Percentiles rank a stretch among this genome's conserved stretches.
phyloP scores from a whole-genome alignment of 164 flowering plant species.

The Liquidambar formosana region DNA sequence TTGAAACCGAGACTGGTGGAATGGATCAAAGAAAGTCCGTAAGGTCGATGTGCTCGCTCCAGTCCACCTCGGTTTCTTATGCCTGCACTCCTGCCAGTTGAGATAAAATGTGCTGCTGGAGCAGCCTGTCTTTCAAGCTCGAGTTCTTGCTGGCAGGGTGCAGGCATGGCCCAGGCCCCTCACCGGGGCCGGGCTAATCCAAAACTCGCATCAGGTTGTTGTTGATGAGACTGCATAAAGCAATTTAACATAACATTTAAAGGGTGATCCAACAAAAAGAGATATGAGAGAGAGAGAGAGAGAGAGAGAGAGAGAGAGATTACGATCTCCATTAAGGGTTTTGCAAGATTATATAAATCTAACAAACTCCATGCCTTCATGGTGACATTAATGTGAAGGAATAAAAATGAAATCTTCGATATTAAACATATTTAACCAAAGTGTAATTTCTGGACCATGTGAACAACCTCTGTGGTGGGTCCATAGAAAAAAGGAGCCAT shows the following conservation, averaged over 20 bases:
- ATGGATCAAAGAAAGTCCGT: slow-evolving; percentile 7
- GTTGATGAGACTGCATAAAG: slow-evolving; percentile 76
- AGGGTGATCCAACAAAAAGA: not conserved
- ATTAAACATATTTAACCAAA: too few relatives aligned
- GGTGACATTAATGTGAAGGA: too few relatives aligned
- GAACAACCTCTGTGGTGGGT: too few relatives aligned
- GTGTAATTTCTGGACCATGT: too few relatives aligned
- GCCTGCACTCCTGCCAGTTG: slow-evolving; percentile 79
- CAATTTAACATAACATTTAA: not conserved
- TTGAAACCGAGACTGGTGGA: slow-evolving; percentile 31
- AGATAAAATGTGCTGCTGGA: slow-evolving; percentile 10
- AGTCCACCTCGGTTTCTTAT: slow-evolving; percentile 44
- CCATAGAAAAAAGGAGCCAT: too few relatives aligned
- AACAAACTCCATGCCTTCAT: too few relatives aligned
- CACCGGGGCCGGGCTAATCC: slow-evolving; percentile 99
- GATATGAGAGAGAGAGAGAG: not conserved
- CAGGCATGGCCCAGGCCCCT: slow-evolving; percentile 99
- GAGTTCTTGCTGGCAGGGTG: slow-evolving; percentile 52
- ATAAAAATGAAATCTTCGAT: too few relatives aligned
- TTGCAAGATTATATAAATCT: too few relatives aligned
- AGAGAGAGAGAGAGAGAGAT: not conserved
- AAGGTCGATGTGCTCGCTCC: slow-evolving; percentile 17
- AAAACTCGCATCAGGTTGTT: slow-evolving; percentile 82
- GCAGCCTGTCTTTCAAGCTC: slow-evolving; percentile 17
- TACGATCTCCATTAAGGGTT: too few relatives aligned